These are phyloP conservation scores for Calonectria fujianensis DNA, from an alignment of 2,329 filamentous ascomycete genomes.

Conservation along the genomic window DNA sequence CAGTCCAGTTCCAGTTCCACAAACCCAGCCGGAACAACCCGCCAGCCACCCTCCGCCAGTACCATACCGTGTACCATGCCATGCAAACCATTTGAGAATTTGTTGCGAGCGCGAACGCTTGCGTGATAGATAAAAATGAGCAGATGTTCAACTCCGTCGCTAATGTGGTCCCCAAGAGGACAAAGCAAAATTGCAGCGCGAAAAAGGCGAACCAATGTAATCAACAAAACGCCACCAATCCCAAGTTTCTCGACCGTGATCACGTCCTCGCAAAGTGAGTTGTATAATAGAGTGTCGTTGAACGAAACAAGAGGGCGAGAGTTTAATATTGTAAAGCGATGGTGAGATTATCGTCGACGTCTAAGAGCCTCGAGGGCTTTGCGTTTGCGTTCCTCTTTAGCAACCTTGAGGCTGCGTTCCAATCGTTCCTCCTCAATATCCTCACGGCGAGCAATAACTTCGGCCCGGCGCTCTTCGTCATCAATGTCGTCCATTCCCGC, in stretches of 20 bases:
- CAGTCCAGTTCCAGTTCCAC: not conserved
- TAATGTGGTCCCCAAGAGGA: constrained; percentile 56
- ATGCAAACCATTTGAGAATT: constrained; percentile 33
- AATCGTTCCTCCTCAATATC: constrained; percentile 79
- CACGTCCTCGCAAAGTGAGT: constrained; percentile 39
- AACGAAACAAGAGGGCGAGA: constrained; percentile 9
- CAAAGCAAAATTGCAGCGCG: constrained; percentile 33
- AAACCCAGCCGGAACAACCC: constrained; percentile 22
- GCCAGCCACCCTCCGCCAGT: constrained; percentile 16
- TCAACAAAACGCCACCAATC: constrained; percentile 46
- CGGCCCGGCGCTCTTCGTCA: constrained; percentile 79
- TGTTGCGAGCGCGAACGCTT: constrained; percentile 7
- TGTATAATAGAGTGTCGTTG: constrained; percentile 7
- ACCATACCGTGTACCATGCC: constrained; percentile 19
- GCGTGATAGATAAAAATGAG: constrained; percentile 30
- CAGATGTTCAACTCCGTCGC: constrained; percentile 61
- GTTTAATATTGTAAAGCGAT: constrained; percentile 1
- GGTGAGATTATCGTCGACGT: constrained; percentile 53
- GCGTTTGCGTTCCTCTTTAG: constrained; percentile 75
- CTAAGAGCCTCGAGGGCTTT: constrained; percentile 62
- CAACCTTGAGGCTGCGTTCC: constrained; percentile 76
- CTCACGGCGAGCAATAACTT: constrained; percentile 78
- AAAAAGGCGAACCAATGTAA: constrained; percentile 39
- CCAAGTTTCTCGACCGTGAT: constrained; percentile 47
- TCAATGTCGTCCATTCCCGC: constrained; percentile 85